A percentile compares a stretch with the other conserved stretches of the same genome.
phyloP scores from a whole-genome alignment of 331 rosid species.

The Quercus tomentella region DNA sequence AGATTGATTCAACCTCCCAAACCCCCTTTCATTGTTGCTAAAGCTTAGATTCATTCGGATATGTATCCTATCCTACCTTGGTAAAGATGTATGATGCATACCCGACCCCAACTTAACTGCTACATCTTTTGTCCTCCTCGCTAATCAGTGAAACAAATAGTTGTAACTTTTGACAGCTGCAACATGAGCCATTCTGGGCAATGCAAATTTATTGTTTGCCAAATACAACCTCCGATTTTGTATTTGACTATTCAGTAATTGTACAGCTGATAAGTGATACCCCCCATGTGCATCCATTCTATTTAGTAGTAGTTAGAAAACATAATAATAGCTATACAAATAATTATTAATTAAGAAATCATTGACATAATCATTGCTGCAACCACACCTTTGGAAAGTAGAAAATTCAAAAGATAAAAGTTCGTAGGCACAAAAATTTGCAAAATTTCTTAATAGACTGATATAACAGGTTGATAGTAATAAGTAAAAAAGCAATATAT shows the following conservation, averaged over 20 bases:
- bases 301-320: not conserved
- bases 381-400: not conserved
- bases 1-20: slow-evolving; percentile 17
- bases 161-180: not conserved
- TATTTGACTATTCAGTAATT: not conserved
- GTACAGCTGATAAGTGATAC: not conserved
- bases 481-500: too few relatives aligned
- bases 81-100: slow-evolving; percentile 23
- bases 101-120: slow-evolving; percentile 19
- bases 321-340: not conserved
- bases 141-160: too few relatives aligned
- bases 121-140: not conserved
- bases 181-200: not conserved
- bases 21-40: slow-evolving; percentile 25
- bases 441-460: too few relatives aligned
- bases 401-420: not conserved
- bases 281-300: not conserved
- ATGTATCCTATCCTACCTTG: slow-evolving; percentile 28
- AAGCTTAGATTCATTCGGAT: slow-evolving; percentile 25
- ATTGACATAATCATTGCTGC: not conserved
- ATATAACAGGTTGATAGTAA: too few relatives aligned
- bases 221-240: not conserved
- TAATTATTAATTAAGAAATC: not conserved
- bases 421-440: too few relatives aligned
- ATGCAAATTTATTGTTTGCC: not conserved